phyloP scores from a whole-genome alignment of 202 grass and related monocot genomes.

The Miscanthus sacchariflorus region DNA sequence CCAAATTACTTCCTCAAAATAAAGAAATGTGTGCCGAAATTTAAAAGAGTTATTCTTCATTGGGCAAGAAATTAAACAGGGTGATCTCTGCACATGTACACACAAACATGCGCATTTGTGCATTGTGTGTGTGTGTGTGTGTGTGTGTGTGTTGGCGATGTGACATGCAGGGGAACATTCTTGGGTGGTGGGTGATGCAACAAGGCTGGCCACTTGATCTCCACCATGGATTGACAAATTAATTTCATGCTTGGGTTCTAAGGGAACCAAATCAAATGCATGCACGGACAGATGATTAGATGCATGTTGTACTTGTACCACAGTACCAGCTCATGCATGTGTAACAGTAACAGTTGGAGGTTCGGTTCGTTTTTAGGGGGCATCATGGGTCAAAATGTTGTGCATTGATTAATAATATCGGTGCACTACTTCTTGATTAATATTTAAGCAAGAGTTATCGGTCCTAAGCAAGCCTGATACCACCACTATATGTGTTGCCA shows the following conservation, averaged over 20 bases:
- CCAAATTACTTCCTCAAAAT: neutral
- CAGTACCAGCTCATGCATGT: conserved; percentile 5
- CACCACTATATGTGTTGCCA: conserved; percentile 1
- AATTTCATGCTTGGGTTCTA: conserved; percentile 46
- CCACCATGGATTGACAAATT: conserved; percentile 14
- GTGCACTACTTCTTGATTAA: conserved; percentile 35
- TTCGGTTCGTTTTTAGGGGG: neutral
- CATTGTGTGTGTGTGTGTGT: neutral
- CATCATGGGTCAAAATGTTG: neutral
- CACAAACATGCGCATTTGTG: neutral
- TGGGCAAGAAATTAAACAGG: neutral
- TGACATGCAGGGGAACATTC: conserved; percentile 51
- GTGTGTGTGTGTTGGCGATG: neutral
- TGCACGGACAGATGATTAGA: neutral
- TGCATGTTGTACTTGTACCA: conserved; percentile 20
- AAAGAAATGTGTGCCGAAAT: neutral
- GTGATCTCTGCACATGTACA: too few species aligned
- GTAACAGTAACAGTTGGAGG: conserved; percentile 23
- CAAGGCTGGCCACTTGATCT: conserved; percentile 41
- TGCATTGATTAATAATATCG: conserved; percentile 19
- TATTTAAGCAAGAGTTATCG: conserved; percentile 29
- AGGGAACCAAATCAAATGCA: conserved; percentile 31
- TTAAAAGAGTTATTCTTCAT: neutral
- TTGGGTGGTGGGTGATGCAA: conserved; percentile 51
- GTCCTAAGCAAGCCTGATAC: conserved; percentile 5